Base-by-base conservation (phyloP, 768 basidiomycete species). In the Leucogyrophana mollusca region DNA sequence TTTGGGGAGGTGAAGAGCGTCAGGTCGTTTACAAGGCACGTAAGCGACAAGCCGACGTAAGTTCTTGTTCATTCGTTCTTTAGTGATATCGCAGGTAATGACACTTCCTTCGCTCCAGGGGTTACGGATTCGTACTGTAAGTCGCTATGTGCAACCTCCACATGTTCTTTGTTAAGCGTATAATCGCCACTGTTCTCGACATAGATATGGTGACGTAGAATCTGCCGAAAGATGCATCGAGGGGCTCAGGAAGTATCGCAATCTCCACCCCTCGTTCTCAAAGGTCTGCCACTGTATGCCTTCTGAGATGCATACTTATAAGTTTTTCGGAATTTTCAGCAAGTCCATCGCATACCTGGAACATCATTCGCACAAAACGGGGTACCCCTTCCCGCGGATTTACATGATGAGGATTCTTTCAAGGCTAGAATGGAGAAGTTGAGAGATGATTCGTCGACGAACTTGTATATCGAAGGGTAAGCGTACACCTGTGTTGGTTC, bases 211-310 rank as follows among this genome's bases (percentile, higher is more conserved):
- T 40, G 72, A 71, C 0, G 59, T 87, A 6, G 82, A 83, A 2
- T 75, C 80, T 21, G 90, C 90, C 0, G 83, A 85, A 56, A 76
- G 73, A 51, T 93, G 90, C 52, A 90, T 93, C 43, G 71, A 80
- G 11, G 70, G 80, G 1, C 70, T 93, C 39, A 72, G 87, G 50
- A 77, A 78, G 53, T 85, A 84, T 53, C 74, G 86, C 35, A 88
- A 91, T 60, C 67, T 92, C 34, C 90, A 93, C 58, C 90, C 90
- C 1, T 89, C 89, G 2, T 90, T 90, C 58, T 90, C 90, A 45
- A 91, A 92, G 78, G 90, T 85, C 46, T 4, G 62, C 54, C 33
- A 17, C 17, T 38, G 39, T 50, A 18, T 38, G 52, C 27, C 13
- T 9, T 17, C 20, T 6, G 9, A 40, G 10, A 21, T 49, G n/a